Evolutionary conservation across 2,329 filamentous ascomycete genomes (phyloP), one percentile per base, ranked within the genome.

Genomic region (Epichloe glyceriae): DNA sequence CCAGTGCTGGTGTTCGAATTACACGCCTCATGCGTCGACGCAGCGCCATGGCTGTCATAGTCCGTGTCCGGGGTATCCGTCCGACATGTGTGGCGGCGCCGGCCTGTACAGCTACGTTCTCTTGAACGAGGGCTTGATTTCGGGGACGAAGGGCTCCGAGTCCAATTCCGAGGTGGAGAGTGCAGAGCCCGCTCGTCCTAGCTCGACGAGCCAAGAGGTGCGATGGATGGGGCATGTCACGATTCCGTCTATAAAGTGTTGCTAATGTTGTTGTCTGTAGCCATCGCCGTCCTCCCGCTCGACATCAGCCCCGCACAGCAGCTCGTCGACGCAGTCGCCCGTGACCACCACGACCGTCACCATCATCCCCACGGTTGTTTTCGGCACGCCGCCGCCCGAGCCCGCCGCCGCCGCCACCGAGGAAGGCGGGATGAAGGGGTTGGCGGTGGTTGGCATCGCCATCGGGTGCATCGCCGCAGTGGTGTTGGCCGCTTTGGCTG

Each of bases 1-100:
- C 37, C 33, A 42, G 41, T 52, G 50, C 38, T 52, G 50, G 50
- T 52, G 50, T 33, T 46, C 47, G 11, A 52, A 52, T 20, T 46
- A 49, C 42, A 42, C 22, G 6, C 50, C 50, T 11, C 47, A 49
- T 20, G 12, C 10, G 42, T 33, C 41, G 10, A 42, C 42, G 14
- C 50, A 49, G 33, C 14, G 44, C 42, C 26, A 33, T 35, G 46
- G 41, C 15, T 52, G 50, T 42, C 37, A 17, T 14, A 15, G 42
- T 3, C 26, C 46, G 6, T 52, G 50, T 17, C 50, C 50, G 26
- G 50, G 50, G 19, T 52, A 52, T 35, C 50, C 50, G 30, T 33
- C 17, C 12, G 50, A 52, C 12, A 38, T 39, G 26, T 52, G 50
- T 20, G 50, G 50, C 26, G 47, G 46, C 12, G 39, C 35, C 12